Conservation (phyloP, 139 green algal species). For the Eudorina sp. region DNA sequence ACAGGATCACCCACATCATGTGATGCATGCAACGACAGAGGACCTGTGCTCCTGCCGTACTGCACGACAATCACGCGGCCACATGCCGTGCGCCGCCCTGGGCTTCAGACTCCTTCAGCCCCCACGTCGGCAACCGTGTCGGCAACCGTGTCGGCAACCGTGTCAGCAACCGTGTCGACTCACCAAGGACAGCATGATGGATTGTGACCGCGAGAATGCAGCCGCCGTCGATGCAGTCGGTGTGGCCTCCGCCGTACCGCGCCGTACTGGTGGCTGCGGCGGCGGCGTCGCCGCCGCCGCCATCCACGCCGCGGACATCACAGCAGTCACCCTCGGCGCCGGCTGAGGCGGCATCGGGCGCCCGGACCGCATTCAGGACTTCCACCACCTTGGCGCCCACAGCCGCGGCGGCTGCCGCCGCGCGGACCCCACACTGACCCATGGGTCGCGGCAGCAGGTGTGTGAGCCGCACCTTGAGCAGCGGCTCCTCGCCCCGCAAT, state of each 20-base stretch:
- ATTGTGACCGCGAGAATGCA: slow-evolving; percentile 59
- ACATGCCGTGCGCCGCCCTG: too few relatives aligned
- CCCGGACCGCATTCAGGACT: neutral
- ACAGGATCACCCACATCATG: too few relatives aligned
- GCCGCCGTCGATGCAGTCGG: slow-evolving; percentile 20
- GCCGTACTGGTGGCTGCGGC: too few relatives aligned
- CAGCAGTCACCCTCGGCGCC: neutral
- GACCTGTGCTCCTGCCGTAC: too few relatives aligned
- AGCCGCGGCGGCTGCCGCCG: neutral
- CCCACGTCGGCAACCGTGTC: too few relatives aligned
- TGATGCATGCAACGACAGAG: too few relatives aligned
- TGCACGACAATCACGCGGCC: too few relatives aligned
- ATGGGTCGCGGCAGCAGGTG: neutral
- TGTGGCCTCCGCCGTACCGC: too few relatives aligned
- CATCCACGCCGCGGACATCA: neutral
- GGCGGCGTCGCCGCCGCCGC: neutral
- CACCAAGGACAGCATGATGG: slow-evolving; percentile 51
- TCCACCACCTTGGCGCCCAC: neutral
- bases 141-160: too few relatives aligned
- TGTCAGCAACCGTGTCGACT: too few relatives aligned
- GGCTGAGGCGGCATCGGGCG: neutral
- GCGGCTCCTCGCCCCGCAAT: slow-evolving; percentile 40
- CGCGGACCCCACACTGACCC: neutral
- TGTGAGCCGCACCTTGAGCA: slow-evolving; percentile 51
- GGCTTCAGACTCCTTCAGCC: too few relatives aligned